A percentile compares a stretch with the other conserved stretches of the same genome.
These are phyloP conservation scores for Ceratobasidium sp. DNA, from an alignment of 1,284 basidiomycete species.

Conservation along the genomic window DNA sequence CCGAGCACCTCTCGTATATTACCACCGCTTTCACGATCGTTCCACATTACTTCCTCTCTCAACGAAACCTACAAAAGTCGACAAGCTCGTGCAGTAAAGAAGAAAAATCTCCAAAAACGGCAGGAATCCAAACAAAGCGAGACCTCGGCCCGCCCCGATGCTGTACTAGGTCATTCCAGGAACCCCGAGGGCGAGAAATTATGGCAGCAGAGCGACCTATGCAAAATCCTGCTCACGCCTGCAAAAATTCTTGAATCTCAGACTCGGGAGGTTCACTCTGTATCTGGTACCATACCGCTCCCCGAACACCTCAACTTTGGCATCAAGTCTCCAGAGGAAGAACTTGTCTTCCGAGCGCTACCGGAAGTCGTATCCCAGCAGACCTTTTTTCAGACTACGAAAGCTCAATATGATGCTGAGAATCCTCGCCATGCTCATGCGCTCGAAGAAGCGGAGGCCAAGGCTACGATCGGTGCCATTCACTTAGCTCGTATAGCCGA, in stretches of 20 bases:
- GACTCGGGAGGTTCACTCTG: neutral
- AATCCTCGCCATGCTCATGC: neutral
- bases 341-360: conserved; percentile 33
- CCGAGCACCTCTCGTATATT: neutral
- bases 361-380: conserved; percentile 35
- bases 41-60: conserved; percentile 12
- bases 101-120: conserved; percentile 23
- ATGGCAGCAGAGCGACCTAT: conserved; percentile 32
- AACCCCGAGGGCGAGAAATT: conserved; percentile 25
- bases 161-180: conserved; percentile 29
- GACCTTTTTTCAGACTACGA: conserved; percentile 8
- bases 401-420: neutral
- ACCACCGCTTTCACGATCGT: conserved; percentile 1
- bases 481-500: conserved; percentile 32
- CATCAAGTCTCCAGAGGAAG: conserved; percentile 27
- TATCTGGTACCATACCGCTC: conserved; percentile 5
- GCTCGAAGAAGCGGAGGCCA: conserved; percentile 9
- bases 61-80: conserved; percentile 38
- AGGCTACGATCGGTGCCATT: conserved; percentile 19
- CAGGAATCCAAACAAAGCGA: conserved; percentile 7
- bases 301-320: conserved; percentile 28
- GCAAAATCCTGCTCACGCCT: conserved; percentile 33
- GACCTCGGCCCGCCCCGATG: conserved; percentile 8
- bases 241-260: conserved; percentile 28
- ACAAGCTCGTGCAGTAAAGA: conserved; percentile 30